These are phyloP conservation scores for Trametes cingulata DNA, from an alignment of 768 basidiomycete genomes.

Conservation along the genomic window DNA sequence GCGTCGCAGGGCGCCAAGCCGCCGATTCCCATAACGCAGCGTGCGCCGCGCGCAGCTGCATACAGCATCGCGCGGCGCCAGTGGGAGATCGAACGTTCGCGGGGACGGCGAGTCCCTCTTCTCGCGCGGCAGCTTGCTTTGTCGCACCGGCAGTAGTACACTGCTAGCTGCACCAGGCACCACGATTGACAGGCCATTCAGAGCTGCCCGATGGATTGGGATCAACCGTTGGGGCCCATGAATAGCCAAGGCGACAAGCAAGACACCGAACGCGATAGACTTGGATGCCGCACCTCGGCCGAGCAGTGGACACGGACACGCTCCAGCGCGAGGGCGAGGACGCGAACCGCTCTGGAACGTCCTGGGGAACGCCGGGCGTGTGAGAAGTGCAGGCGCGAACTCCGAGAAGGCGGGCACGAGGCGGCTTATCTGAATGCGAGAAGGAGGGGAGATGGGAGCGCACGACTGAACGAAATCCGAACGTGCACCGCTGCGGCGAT, in stretches of 20 bases:
- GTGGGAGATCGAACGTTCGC: background rate
- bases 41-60: background rate
- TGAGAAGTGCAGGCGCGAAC: background rate
- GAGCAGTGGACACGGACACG: background rate
- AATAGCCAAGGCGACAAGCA: constrained; percentile 2
- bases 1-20: background rate
- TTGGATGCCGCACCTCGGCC: background rate
- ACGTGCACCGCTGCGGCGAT: constrained; percentile 4
- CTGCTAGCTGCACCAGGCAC: background rate
- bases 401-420: constrained; percentile 6
- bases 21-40: background rate
- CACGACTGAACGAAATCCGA: background rate
- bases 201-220: background rate
- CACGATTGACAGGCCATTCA: background rate
- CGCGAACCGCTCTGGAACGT: constrained; percentile 6
- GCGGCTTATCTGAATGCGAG: constrained; percentile 17
- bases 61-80: background rate
- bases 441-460: constrained; percentile 7
- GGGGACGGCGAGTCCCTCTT: background rate
- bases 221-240: background rate
- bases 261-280: constrained; percentile 12
- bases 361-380: background rate
- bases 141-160: background rate
- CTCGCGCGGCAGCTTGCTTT: background rate
- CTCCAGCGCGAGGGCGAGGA: background rate